Evolutionary conservation across 805 yeast genomes (phyloP), one percentile per base, ranked within the genome.

Genomic region (Trichomonascus vanleenenianus): DNA sequence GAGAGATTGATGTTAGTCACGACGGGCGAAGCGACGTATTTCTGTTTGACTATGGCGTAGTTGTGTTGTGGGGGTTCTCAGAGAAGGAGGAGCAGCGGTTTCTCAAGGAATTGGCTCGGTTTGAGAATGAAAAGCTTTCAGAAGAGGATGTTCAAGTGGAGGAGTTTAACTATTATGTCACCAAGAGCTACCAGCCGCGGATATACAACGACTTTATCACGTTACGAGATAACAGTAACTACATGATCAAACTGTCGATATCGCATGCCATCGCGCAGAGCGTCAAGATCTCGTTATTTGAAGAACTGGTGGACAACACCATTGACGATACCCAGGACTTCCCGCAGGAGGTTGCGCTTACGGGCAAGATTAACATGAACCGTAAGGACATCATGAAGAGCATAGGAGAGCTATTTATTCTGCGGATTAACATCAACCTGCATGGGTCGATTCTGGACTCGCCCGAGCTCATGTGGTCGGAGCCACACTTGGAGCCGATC

Each of bases 381-480:
- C 78, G 95, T 57, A 91, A 83, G 56, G 96, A 89, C 55, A 93
- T 93, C 46, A 93, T 93, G 97, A 93, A 88, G 67, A 83, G 93
- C 48, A 93, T 93, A 47, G 98, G 98, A 10, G 97, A 93, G 64
- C 73, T 93, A 50, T 93, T 93, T 63, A 93, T 93, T 49, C 68
- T 93, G 53, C 60, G 74, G 16, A 70, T 70, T 49, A 53, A 67
- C 47, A 64, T 68, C 51, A 69, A 69, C 46, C 51, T 69, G 46
- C 74, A 69, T 43, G 74, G 74, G 15, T 67, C 72, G 14, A 94
- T 93, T 22, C 70, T 93, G 50, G 98, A 93, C 62, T 85, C 96
- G 1, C 98, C 98, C 1, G 98, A 93, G 63, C 76, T 93, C 48
- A 88, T 93, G 96, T 93, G 98, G 98, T 80, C 97, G 0, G 97